Evolutionary conservation across 2,329 filamentous ascomycete species (phyloP).

Genomic region (Pseudogymnoascus sp.): DNA sequence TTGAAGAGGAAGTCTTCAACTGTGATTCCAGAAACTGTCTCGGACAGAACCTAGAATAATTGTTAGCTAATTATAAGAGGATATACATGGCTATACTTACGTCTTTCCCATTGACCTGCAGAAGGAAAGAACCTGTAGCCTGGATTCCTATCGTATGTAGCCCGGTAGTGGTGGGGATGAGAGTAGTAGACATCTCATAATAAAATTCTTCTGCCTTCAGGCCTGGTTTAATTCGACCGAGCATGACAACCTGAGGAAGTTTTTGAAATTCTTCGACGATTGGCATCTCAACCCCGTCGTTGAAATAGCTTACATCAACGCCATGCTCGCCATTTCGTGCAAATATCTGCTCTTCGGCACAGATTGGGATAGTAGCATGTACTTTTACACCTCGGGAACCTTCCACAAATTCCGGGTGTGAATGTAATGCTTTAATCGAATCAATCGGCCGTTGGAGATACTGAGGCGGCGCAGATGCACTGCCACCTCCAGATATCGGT

Average conservation of each 20-base stretch:
- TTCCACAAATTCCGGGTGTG: not conserved
- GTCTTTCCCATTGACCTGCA: not conserved
- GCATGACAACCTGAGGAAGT: conserved; percentile 4
- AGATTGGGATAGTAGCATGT: not conserved
- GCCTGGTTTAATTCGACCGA: conserved; percentile 3
- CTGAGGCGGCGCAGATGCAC: conserved; percentile 19
- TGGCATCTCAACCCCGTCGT: not conserved
- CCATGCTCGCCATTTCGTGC: conserved; percentile 8
- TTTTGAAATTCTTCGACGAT: conserved; percentile 7
- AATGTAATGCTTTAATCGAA: conserved; percentile 10
- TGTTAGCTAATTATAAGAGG: not conserved
- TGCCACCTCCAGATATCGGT: conserved; percentile 20
- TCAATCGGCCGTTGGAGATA: conserved; percentile 16
- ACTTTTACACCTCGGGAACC: not conserved
- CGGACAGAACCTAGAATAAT: not conserved
- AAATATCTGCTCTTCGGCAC: not conserved
- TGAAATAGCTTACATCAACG: conserved; percentile 12
- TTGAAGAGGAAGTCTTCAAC: conserved; percentile 20
- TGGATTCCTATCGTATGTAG: conserved; percentile 10
- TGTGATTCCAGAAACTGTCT: not conserved
- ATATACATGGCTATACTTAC: not conserved
- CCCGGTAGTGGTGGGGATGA: conserved; percentile 6
- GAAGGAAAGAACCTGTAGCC: conserved; percentile 1
- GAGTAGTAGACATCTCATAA: conserved; percentile 7
- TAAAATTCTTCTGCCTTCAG: conserved; percentile 9